These are phyloP conservation scores for Vigna unguiculata DNA, from an alignment of 306 rosid species.

Conservation along the genomic window DNA sequence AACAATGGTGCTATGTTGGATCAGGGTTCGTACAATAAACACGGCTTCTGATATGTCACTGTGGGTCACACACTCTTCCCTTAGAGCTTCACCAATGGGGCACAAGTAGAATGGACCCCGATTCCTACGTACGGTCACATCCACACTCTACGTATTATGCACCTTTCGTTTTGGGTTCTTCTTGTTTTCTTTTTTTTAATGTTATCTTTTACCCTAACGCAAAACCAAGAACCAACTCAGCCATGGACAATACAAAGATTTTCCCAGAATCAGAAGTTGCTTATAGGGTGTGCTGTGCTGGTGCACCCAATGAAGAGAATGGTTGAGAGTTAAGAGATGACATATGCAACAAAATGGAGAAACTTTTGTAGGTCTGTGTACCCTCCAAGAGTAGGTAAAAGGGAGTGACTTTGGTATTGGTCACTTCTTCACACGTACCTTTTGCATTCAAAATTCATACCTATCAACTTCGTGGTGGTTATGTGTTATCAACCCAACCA, in stretches of 20 bases:
- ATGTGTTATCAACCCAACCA: neutral
- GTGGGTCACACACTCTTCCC: constrained; percentile 36
- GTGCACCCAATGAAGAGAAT: neutral
- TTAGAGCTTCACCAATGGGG: constrained; percentile 25
- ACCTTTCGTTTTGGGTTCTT: neutral
- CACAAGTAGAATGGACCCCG: constrained; percentile 8
- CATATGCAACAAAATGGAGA: constrained; percentile 22
- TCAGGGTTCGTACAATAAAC: constrained; percentile 29
- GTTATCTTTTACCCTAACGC: no score
- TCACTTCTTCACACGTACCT: neutral
- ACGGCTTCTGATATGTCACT: constrained; percentile 38
- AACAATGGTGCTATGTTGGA: neutral
- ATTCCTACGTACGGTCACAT: constrained; percentile 47
- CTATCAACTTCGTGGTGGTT: neutral
- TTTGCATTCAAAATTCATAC: neutral
- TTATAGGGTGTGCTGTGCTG: constrained; percentile 12
- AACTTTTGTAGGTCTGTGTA: neutral
- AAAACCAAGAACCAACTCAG: neutral
- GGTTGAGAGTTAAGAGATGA: constrained; percentile 28
- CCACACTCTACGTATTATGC: neutral
- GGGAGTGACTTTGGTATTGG: neutral
- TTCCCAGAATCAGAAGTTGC: constrained; percentile 7
- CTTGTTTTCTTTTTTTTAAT: no score
- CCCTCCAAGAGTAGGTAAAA: constrained; percentile 5
- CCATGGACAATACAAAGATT: neutral